Percentiles rank a stretch among this genome's conserved stretches.
Evolutionary conservation across 1,284 basidiomycete genomes (phyloP).

Genomic region (Butyriboletus appendiculatus): DNA sequence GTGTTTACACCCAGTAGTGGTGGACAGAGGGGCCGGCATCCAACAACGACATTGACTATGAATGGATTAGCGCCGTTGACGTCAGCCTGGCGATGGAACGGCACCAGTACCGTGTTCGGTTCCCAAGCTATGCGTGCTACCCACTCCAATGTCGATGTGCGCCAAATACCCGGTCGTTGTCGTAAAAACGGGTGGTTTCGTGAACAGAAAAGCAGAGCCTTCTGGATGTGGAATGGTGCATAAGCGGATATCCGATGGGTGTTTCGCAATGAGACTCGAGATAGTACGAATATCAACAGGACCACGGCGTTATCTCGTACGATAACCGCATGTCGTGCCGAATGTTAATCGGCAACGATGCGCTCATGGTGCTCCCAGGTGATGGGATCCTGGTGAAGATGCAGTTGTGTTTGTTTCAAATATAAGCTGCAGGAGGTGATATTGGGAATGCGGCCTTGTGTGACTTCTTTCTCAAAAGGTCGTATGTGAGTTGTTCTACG

Average conservation of each 20-base stretch:
- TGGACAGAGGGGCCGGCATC: not conserved
- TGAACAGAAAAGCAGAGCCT: no score
- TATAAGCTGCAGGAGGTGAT: not conserved
- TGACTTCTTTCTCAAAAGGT: not conserved
- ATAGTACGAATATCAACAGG: no score
- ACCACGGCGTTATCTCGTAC: slow-evolving; percentile 4
- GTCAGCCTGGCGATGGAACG: not conserved
- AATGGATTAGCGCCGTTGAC: not conserved
- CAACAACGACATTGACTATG: not conserved
- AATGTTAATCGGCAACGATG: slow-evolving; percentile 2
- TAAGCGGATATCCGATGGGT: no score
- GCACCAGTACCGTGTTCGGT: not conserved
- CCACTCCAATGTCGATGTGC: not conserved
- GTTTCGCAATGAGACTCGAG: not conserved
- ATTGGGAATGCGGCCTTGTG: not conserved
- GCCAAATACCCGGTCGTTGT: not conserved
- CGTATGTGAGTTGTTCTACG: no score
- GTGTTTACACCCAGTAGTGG: no score
- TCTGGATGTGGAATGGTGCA: no score
- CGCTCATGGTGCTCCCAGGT: not conserved
- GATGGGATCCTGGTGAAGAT: slow-evolving; percentile 3
- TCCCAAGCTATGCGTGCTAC: not conserved
- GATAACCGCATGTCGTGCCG: not conserved
- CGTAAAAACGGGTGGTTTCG: no score
- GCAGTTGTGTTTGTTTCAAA: not conserved